These are phyloP conservation scores for Pseudocercospora eumusae DNA, from an alignment of 2,329 filamentous ascomycete species.

Conservation along the genomic window DNA sequence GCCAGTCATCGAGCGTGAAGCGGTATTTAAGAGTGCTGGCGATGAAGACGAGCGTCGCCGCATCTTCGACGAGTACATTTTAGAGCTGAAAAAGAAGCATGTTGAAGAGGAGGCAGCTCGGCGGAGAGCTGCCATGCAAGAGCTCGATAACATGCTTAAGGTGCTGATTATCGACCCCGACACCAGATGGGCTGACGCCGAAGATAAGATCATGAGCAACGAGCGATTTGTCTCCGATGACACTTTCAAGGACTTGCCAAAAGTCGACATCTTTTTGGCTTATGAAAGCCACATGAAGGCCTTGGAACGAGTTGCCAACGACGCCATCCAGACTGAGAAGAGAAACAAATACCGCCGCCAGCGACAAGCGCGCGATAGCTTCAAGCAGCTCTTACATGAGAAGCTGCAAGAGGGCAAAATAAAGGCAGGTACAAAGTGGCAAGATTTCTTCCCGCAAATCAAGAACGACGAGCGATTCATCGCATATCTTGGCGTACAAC, in stretches of 20 bases:
- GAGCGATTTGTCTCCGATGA: slow-evolving; percentile 76
- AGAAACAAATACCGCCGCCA: slow-evolving; percentile 76
- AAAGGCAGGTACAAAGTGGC: slow-evolving; percentile 89
- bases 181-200: slow-evolving; percentile 90
- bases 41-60: slow-evolving; percentile 84
- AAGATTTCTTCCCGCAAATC: slow-evolving; percentile 71
- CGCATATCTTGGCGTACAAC: slow-evolving; percentile 73
- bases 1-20: slow-evolving; percentile 91
- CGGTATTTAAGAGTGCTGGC: slow-evolving; percentile 87
- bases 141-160: slow-evolving; percentile 75
- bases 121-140: slow-evolving; percentile 80
- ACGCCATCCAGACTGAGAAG: slow-evolving; percentile 84
- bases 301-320: slow-evolving; percentile 87
- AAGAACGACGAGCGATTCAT: slow-evolving; percentile 80
- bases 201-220: slow-evolving; percentile 75
- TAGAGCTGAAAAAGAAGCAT: slow-evolving; percentile 78
- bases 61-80: slow-evolving; percentile 90
- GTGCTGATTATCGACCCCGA: slow-evolving; percentile 85
- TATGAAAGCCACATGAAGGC: slow-evolving; percentile 96
- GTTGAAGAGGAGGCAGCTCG: slow-evolving; percentile 70
- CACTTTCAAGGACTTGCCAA: slow-evolving; percentile 81
- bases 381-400: slow-evolving; percentile 71
- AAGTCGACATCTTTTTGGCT: slow-evolving; percentile 84
- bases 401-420: slow-evolving; percentile 76
- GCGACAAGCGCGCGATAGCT: slow-evolving; percentile 82